Evolutionary conservation across 192 early-diverging fungal species (phyloP), one percentile per base, ranked within the genome.

Genomic region (Phlyctochytrium bullatum): DNA sequence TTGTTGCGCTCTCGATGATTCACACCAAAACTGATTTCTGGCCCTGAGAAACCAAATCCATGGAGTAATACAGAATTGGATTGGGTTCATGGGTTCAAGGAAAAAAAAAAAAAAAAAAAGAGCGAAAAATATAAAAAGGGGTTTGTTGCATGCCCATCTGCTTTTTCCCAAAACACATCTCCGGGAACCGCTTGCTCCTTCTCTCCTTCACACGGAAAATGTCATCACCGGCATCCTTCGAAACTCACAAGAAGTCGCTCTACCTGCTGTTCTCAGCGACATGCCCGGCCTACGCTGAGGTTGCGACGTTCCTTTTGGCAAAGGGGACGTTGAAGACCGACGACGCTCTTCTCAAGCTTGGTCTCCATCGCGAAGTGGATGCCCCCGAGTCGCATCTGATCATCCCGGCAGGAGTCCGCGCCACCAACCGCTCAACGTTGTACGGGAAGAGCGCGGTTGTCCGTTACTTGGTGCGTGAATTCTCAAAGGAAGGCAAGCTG

Each of bases 241-340:
- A 57, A 57, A 27, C 20, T 6, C 68, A 69, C 68, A 69, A 69
- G 61, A 51, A 69, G 25, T 47, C 59, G 30, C 70, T 72, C 24
- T 72, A 65, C 29, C 65, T 72, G 16, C 25, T 54, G 52, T 72
- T 72, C 70, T 72, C 70, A 3, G 65, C 65, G 10, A 28, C 36
- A 2, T 33, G 52, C 33, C n/a, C 64, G 16, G 57, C 65, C 14
- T 72, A 72, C 65, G 70, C 70, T 28, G 70, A 72, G 36, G 59
- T 61, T 6, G 70, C 70, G 3, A 64, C 70, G 28, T 65, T 60
- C 70, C 52, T 66, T n/a, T n/a, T 67, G n/a, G 23, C n/a, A 12
- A 32, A 29, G 62, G 20, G 59, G 10, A 50, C 36, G 3, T 4
- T 36, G 29, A 59, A 4, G 17, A 3, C 65, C 53, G 25, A 36